phyloP scores from a whole-genome alignment of 2,329 filamentous ascomycete genomes.

The Colletotrichum navitas region DNA sequence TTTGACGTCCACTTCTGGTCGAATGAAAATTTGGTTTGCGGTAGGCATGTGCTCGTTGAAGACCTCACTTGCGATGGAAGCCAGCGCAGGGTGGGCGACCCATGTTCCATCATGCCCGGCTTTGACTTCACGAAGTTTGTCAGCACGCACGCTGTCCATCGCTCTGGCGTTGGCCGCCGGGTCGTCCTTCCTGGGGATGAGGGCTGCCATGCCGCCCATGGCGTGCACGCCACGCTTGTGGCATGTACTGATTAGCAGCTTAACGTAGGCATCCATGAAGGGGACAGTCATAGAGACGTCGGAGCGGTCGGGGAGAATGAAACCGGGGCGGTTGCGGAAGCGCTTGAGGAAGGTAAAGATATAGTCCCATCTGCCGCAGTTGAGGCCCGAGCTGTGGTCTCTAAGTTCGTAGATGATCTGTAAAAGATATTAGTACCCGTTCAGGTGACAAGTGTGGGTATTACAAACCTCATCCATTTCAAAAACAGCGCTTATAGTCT shows the following conservation, averaged over 20 bases:
- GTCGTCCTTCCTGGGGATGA: conserved; percentile 93
- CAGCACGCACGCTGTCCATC: conserved; percentile 86
- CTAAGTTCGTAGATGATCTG: conserved; percentile 92
- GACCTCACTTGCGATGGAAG: conserved; percentile 82
- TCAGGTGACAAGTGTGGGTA: background rate
- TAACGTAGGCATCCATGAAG: conserved; percentile 90
- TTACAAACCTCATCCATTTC: conserved; percentile 82
- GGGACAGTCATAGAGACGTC: conserved; percentile 91
- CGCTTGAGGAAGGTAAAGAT: conserved; percentile 97
- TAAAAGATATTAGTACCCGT: background rate
- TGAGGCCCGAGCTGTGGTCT: conserved; percentile 88
- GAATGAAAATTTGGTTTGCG: conserved; percentile 87
- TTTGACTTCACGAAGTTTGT: conserved; percentile 89
- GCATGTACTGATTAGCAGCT: conserved; percentile 92
- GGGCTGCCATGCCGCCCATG: conserved; percentile 93
- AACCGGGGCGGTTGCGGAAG: conserved; percentile 88
- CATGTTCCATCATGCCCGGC: conserved; percentile 91
- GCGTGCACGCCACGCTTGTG: conserved; percentile 89
- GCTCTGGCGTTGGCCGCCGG: conserved; percentile 84
- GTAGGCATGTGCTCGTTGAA: conserved; percentile 97
- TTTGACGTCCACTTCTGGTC: conserved; percentile 81
- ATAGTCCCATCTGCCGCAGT: conserved; percentile 95
- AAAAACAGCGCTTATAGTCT: conserved; percentile 91
- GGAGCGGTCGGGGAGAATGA: conserved; percentile 87
- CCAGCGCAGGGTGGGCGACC: conserved; percentile 90